Evolutionary conservation across 331 rosid species (phyloP), one percentile per base, ranked within the genome.

Genomic region (Acacia concinna): DNA sequence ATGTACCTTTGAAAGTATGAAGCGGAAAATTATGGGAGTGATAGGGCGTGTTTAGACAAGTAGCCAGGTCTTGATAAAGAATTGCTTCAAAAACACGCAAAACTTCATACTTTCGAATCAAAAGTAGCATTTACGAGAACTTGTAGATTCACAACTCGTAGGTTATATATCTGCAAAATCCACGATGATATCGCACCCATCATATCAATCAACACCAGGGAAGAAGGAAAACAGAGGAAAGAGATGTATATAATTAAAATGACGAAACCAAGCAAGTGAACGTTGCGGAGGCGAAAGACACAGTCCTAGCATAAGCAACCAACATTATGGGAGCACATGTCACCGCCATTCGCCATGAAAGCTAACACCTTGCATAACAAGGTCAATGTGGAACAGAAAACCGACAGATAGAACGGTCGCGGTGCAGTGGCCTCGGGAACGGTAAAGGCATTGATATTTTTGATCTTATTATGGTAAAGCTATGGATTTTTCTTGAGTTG

Each of bases 301-400:
- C 43, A 73, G 20, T 69, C 85, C 73, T 91, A 90, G 93, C 91
- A 72, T 72, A 81, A 66, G 83, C 80, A 72, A 79, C 25, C 81
- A 76, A 86, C 77, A 79, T 46, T 82, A 7, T 64, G 79, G 38
- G 41, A 38, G 8, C 12, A 8, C 56, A 49, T 49, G 60, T 30
- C 75, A 78, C 31, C 76, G 21, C 40, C 75, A 73, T 70, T 68
- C 46, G 76, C 91, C 91, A 88, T 87, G 81, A 81, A 75, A 72
- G 52, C 35, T 13, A 20, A 31, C 66, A 60, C 37, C 37, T 60
- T 4, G 51, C 38, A 25, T 18, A 32, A 65, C 20, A 52, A 35
- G 66, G 46, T 9, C 64, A 80, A 74, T 54, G 60, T 10, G 64
- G 43, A 2, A 51, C 35, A 60, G 49, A 78, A 6, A 41, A 11